A percentile compares a stretch with the other conserved stretches of the same genome.
These are phyloP conservation scores for Xylaria sp. DNA, from an alignment of 2,329 filamentous ascomycete species.

Conservation along the genomic window DNA sequence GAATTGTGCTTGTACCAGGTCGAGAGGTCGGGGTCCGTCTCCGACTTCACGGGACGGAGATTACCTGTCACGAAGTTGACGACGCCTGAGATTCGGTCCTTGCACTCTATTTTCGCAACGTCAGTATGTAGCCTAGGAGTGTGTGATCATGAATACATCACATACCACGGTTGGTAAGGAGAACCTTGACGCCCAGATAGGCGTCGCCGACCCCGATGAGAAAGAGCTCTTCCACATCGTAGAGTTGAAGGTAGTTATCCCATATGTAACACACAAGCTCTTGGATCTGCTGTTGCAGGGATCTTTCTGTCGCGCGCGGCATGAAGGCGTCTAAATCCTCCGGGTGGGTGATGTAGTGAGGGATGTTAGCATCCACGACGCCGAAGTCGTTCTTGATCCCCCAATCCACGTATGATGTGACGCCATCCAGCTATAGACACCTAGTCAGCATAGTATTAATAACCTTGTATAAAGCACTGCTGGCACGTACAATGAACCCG, in stretches of 20 bases:
- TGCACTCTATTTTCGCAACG: constrained; percentile 56
- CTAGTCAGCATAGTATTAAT: constrained; percentile 26
- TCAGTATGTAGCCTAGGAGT: constrained; percentile 18
- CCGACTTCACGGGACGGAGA: constrained; percentile 79
- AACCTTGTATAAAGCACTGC: neutral
- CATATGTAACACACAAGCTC: constrained; percentile 86
- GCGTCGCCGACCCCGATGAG: constrained; percentile 90
- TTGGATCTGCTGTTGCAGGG: constrained; percentile 65
- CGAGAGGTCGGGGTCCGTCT: constrained; percentile 73
- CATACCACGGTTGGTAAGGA: constrained; percentile 77
- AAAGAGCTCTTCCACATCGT: constrained; percentile 75
- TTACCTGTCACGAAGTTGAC: constrained; percentile 82
- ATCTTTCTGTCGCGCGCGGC: constrained; percentile 51
- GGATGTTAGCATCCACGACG: constrained; percentile 91
- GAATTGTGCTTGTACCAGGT: constrained; percentile 87
- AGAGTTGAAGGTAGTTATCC: constrained; percentile 94
- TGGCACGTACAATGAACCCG: constrained; percentile 76
- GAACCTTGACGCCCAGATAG: constrained; percentile 80
- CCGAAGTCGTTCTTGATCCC: constrained; percentile 76
- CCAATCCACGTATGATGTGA: constrained; percentile 84
- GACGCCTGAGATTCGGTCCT: constrained; percentile 70
- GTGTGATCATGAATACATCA: neutral
- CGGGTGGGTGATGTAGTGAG: constrained; percentile 72
- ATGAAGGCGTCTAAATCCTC: constrained; percentile 59
- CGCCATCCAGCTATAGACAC: constrained; percentile 72